These are phyloP conservation scores for Solidago caesia DNA, from an alignment of 129 eudicot genomes.

Conservation along the genomic window DNA sequence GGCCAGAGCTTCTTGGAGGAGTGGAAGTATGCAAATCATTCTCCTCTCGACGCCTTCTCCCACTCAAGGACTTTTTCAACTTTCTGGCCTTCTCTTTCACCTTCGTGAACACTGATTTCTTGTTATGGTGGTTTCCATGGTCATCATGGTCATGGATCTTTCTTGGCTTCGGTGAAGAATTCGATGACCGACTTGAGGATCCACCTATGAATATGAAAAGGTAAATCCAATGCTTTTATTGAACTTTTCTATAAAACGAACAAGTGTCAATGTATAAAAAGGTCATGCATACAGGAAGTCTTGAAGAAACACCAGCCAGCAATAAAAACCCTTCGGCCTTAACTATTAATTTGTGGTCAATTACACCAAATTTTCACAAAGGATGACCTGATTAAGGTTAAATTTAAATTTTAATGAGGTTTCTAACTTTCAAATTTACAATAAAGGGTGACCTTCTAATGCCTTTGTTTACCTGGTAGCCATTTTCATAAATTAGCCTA, in stretches of 20 bases:
- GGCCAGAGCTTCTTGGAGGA: conserved; percentile 42
- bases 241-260: not conserved
- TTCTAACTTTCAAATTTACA: too few relatives aligned
- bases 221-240: not conserved
- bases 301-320: too few relatives aligned
- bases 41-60: conserved; percentile 43
- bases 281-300: not conserved
- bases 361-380: not conserved
- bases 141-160: conserved; percentile 48
- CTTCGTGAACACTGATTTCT: conserved; percentile 65
- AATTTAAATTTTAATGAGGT: not conserved
- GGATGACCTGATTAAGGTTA: not conserved
- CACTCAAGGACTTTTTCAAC: conserved; percentile 47
- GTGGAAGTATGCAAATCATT: conserved; percentile 35
- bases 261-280: not conserved
- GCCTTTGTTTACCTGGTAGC: not conserved
- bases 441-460: too few relatives aligned
- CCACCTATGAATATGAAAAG: conserved; percentile 37
- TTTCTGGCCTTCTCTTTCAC: conserved; percentile 80
- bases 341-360: too few relatives aligned
- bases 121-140: conserved; percentile 30
- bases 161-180: conserved; percentile 26
- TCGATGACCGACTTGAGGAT: conserved; percentile 34
- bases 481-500: not conserved
- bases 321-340: too few relatives aligned